These are phyloP conservation scores for Eucalyptus curtisii DNA, from an alignment of 345 rosid genomes.

Conservation along the genomic window DNA sequence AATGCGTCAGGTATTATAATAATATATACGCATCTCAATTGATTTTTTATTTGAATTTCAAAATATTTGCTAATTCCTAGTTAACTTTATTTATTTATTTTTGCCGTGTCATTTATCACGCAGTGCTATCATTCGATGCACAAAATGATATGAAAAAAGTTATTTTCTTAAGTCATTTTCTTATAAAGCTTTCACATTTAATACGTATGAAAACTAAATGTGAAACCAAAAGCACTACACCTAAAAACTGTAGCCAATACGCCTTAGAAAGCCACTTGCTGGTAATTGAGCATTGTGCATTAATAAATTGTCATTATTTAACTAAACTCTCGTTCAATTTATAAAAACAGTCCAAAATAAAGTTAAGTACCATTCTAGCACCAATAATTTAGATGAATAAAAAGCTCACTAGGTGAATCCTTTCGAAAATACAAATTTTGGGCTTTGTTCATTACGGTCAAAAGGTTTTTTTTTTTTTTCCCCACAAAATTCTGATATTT, in stretches of 20 bases:
- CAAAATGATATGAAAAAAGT: background rate
- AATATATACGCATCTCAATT: background rate
- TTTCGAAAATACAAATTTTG: background rate
- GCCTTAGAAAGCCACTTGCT: background rate
- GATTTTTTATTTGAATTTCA: background rate
- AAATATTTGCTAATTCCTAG: background rate
- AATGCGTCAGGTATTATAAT: too few species aligned
- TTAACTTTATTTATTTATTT: background rate
- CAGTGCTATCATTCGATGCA: background rate
- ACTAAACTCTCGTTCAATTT: background rate
- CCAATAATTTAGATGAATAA: background rate
- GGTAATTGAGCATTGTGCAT: background rate
- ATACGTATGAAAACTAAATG: rapidly evolving
- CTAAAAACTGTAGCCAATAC: background rate
- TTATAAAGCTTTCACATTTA: background rate
- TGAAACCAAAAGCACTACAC: rapidly evolving
- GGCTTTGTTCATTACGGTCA: background rate
- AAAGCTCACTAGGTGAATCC: background rate
- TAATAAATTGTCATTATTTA: background rate
- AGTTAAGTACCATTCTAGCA: background rate
- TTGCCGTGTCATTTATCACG: background rate
- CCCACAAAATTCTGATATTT: background rate
- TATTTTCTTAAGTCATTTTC: background rate
- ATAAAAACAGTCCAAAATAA: background rate
- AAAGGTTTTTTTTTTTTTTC: background rate